phyloP scores from a whole-genome alignment of 495 filamentous ascomycete species.

The Hyaloscypha finlandica region DNA sequence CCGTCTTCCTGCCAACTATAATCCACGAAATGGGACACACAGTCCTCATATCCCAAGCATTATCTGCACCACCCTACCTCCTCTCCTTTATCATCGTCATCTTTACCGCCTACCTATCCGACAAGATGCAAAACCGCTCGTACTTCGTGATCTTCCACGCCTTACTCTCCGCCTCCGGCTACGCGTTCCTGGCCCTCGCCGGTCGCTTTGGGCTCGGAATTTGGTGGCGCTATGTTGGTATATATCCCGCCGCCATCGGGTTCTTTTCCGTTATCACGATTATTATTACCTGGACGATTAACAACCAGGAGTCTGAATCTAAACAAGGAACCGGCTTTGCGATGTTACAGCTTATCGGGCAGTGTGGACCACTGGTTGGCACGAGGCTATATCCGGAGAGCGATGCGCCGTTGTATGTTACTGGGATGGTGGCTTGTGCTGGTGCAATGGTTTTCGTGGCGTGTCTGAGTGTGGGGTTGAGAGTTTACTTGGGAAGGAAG shows the following conservation, averaged over 20 bases:
- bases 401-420: constrained; percentile 62
- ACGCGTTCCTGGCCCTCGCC: constrained; percentile 57
- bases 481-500: constrained; percentile 55
- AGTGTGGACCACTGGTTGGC: constrained; percentile 71
- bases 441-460: constrained; percentile 67
- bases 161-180: constrained; percentile 59
- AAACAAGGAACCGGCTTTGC: constrained; percentile 72
- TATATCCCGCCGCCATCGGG: constrained; percentile 70
- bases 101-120: constrained; percentile 66
- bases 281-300: constrained; percentile 74
- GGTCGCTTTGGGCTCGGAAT: constrained; percentile 28
- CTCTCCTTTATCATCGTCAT: constrained; percentile 73
- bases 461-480: constrained; percentile 54
- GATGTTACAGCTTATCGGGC: constrained; percentile 69
- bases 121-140: constrained; percentile 63
- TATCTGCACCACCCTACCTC: constrained; percentile 80
- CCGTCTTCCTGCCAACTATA: constrained; percentile 84
- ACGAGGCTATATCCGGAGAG: constrained; percentile 68
- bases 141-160: constrained; percentile 63
- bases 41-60: constrained; percentile 69
- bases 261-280: constrained; percentile 72
- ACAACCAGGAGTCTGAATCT: constrained; percentile 66
- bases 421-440: constrained; percentile 67
- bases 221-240: constrained; percentile 61
- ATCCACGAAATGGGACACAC: constrained; percentile 76